Evolutionary conservation across 306 rosid species (phyloP), one percentile per base, ranked within the genome.

Genomic region (Trifolium pratense): DNA sequence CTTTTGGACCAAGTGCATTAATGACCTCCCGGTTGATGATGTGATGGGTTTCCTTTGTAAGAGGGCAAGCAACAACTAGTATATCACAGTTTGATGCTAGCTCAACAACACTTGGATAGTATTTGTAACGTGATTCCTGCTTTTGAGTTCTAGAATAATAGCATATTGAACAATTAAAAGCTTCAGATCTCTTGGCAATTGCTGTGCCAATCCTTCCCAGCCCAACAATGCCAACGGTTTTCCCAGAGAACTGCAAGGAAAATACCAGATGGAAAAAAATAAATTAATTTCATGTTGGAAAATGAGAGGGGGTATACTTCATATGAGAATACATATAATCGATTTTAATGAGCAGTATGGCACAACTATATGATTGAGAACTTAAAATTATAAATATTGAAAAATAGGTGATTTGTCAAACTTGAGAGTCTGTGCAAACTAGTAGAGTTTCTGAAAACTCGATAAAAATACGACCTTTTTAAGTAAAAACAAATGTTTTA

Each of bases 121-220:
- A 93, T 56, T 87, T 89, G 89, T 85, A 89, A 17, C 86, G 80
- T 17, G 78, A 76, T 0, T 63, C 88, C 71, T 71, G 71, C 69
- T 89, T 93, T 80, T 81, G 76, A 65, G 87, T 84, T 83, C 95
- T 85, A 0, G 96, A 85, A 79, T 81, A 62, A 81, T 89, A 94
- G 45, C 70, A 42, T 68, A 93, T 86, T 31, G 87, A 57, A 79
- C 97, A 91, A 78, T 78, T 60, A 59, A 94, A 94, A 70, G 84
- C 96, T 85, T 91, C 92, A 58, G 92, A 92, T 79, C 97, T 88
- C 76, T 80, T 88, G 10, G 96, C 97, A 75, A 93, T 53, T 66
- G 89, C 97, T 59, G 53, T 18, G 32, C 98, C 96, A 37, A 93
- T 93, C 66, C 97, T 86, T 75, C 98, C 98, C 68, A 93, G 21